Evolutionary conservation across 2,329 filamentous ascomycete species (phyloP), one percentile per base, ranked within the genome.

Genomic region (Ceratocystis destructans): DNA sequence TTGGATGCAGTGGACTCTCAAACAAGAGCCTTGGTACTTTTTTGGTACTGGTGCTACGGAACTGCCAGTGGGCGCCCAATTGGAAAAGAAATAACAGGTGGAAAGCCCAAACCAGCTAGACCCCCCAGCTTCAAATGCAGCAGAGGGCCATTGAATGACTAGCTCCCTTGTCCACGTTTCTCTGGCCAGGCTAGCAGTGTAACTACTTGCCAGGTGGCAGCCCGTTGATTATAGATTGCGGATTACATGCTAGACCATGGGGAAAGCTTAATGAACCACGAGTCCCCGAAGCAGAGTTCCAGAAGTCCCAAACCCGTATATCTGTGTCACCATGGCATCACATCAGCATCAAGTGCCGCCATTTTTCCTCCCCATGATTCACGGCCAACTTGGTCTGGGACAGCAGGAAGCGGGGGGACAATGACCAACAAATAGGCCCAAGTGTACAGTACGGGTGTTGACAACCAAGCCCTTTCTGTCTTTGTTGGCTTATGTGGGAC

Each of bases 301-400:
- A 41, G 37, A 15, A 57, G 22, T 25, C 53, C 22, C 25, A 57
- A 57, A n/a, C 15, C 17, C 22, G n/a, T n/a, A 57, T 37, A 22
- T 59, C 55, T 59, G 55, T 59, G 55, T 59, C 55, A 59, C 55
- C 55, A 33, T 59, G 10, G 15, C 55, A 59, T 33, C 28, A 59
- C 33, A 31, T 20, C 55, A 59, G n/a, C 28, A 4, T 31, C 8
- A 59, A 8, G n/a, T 12, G n/a, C n/a, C 46, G n/a, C 22, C 22
- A 33, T 33, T 59, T 33, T 25, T 3, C 33, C 17, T 37, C 22
- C 5, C 17, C 55, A n/a, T 59, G 31, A 33, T 59, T 37, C 55
- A 59, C 55, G 17, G 55, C 33, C 55, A 59, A 59, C 33, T 59
- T 17, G 28, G 55, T 31, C 17, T 8, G 3, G 31, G n/a, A 59